Evolutionary conservation across 2,329 filamentous ascomycete species (phyloP), one percentile per base, ranked within the genome.

Genomic region (Sarocladiaceae sp.): DNA sequence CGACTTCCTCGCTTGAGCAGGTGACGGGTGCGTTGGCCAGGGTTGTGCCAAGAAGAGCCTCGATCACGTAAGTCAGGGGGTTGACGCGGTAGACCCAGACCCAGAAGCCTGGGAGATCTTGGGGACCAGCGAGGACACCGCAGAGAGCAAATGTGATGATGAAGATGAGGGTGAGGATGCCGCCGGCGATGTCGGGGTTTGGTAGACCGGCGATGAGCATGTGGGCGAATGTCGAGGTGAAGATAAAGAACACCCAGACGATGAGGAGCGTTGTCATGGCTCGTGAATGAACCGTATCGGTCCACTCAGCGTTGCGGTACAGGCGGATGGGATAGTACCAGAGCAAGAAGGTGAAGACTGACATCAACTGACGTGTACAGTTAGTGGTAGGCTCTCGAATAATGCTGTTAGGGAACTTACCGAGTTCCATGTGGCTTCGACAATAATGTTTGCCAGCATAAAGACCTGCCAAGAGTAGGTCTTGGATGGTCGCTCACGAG

Each of bases 41-140:
- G 1, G 79, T 83, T 2, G 79, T 79, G 0, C 81, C 76, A 4
- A 90, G 66, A 63, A 93, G 77, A 1, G 82, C 84, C 37, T 79
- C 76, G 29, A 90, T 78, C 2, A 90, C 71, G 63, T 93, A 93
- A 0, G 86, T 88, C 63, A 92, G 84, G 0, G 88, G 87, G 1
- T 82, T 87, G 49, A 87, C 70, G 33, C 85, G 79, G 64, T 90
- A 89, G 80, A 89, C 84, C 73, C 87, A 88, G 58, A 83, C 80
- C 88, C 88, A 91, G 73, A 90, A 90, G 2, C 79, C 72, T 0
- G 88, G 86, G n/a, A 91, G 76, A 2, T 73, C 69, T 1, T 66
- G 63, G 1, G 84, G 84, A 2, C 73, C 68, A 5, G 83, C 83
- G 48, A 90, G 73, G 29, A 90, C 82, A 70, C 81, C 74, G 64